Conservation (phyloP, 192 early-diverging fungal species). For the Podila horticola region DNA sequence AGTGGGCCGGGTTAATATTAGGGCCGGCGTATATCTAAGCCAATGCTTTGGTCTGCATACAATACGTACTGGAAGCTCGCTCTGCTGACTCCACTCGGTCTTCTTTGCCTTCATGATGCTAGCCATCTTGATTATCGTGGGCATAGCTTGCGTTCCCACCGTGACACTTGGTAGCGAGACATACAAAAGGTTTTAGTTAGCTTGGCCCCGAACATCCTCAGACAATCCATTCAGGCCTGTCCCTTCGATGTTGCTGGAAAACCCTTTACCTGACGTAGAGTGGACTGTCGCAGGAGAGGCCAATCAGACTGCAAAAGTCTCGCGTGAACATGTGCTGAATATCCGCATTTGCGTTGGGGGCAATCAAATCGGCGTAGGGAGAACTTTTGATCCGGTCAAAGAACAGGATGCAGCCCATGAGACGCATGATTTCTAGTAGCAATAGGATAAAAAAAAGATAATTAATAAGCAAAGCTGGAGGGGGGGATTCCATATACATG, state of each 20-base stretch:
- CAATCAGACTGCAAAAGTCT: slow-evolving; percentile 82
- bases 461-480: no score
- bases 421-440: slow-evolving; percentile 56
- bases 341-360: slow-evolving; percentile 57
- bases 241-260: neutral
- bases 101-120: slow-evolving; percentile 86
- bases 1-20: neutral
- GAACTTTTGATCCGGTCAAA: slow-evolving; percentile 41
- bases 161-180: slow-evolving; percentile 55
- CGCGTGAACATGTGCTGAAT: slow-evolving; percentile 75
- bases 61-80: slow-evolving; percentile 83
- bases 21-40: no score
- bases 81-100: slow-evolving; percentile 90
- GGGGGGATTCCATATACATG: no score
- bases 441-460: no score
- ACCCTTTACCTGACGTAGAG: slow-evolving; percentile 69
- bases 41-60: no score
- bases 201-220: slow-evolving; percentile 4
- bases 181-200: neutral
- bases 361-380: slow-evolving; percentile 58
- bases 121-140: slow-evolving; percentile 92
- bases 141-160: slow-evolving; percentile 90
- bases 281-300: slow-evolving; percentile 75
- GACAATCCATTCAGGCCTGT: slow-evolving; percentile 48
- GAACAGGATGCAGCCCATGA: slow-evolving; percentile 56